These are phyloP conservation scores for Knoxdaviesia capensis DNA, from an alignment of 2,329 filamentous ascomycete genomes.

Conservation along the genomic window DNA sequence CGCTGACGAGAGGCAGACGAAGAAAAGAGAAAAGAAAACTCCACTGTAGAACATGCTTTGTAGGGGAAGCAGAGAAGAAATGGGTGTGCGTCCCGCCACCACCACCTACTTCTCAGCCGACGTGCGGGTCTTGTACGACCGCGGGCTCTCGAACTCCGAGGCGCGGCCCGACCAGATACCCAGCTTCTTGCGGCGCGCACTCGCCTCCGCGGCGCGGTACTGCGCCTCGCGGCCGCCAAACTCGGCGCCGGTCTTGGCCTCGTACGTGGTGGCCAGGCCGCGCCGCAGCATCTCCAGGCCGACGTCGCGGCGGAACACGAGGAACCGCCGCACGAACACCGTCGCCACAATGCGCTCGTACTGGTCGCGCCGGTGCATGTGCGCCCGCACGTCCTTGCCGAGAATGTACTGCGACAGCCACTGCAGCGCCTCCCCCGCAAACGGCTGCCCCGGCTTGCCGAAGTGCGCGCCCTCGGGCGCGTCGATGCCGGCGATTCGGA, in stretches of 20 bases:
- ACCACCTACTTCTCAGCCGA: too few species aligned
- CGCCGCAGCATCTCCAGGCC: constrained; percentile 73
- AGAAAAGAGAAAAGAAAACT: too few species aligned
- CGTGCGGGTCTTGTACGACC: constrained; percentile 49
- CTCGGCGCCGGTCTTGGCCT: constrained; percentile 75
- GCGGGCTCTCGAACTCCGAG: constrained; percentile 57
- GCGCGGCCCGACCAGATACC: constrained; percentile 59
- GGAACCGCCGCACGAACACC: constrained; percentile 50
- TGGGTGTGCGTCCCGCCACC: too few species aligned
- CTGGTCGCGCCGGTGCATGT: constrained; percentile 71
- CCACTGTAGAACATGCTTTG: too few species aligned
- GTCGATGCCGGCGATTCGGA: constrained; percentile 81
- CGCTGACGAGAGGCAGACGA: too few species aligned
- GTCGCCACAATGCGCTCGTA: constrained; percentile 83
- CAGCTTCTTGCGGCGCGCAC: constrained; percentile 40
- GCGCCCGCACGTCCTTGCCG: constrained; percentile 56
- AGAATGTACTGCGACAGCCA: constrained; percentile 62
- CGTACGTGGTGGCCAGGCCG: constrained; percentile 80
- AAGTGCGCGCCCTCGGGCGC: constrained; percentile 89
- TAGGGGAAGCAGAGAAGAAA: too few species aligned
- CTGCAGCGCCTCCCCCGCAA: constrained; percentile 55
- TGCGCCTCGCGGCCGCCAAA: constrained; percentile 52
- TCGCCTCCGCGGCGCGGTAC: constrained; percentile 46
- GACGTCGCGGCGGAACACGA: constrained; percentile 58
- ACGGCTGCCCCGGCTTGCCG: constrained; percentile 71